Conservation (phyloP, 2,329 filamentous ascomycete species). For the Sporothrix sp. region DNA sequence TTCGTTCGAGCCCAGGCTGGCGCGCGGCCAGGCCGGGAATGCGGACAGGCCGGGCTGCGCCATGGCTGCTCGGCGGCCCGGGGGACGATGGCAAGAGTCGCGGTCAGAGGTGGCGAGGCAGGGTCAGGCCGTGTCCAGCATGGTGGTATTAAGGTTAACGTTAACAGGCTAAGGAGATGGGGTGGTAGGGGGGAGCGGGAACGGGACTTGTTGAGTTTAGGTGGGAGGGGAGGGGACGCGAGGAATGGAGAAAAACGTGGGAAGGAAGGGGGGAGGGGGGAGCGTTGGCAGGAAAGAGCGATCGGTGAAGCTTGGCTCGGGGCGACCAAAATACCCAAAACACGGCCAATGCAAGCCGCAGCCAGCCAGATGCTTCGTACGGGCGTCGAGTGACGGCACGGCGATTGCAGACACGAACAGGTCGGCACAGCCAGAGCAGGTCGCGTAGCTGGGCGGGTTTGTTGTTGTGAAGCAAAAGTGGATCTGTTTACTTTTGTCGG, state of each 20-base stretch:
- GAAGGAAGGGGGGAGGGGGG: background rate
- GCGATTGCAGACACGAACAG: too few species aligned
- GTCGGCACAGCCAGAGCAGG: too few species aligned
- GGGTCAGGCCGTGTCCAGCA: conserved; percentile 1
- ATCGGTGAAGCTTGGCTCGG: background rate
- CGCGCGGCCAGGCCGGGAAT: background rate
- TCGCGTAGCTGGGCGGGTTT: background rate
- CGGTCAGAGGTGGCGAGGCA: background rate
- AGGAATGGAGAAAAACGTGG: conserved; percentile 3
- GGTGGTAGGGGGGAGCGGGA: background rate
- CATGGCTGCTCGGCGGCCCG: background rate
- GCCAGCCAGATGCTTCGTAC: background rate
- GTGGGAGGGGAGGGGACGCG: background rate
- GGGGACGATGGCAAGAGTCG: background rate
- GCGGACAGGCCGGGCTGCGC: conserved; percentile 1
- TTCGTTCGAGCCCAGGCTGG: background rate
- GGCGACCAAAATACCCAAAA: conserved; percentile 1
- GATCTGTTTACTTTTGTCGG: conserved; percentile 15
- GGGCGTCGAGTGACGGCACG: too few species aligned
- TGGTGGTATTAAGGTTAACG: conserved; percentile 5
- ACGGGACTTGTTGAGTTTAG: background rate
- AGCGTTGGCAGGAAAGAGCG: background rate
- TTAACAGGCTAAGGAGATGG: background rate
- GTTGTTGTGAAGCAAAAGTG: conserved; percentile 8
- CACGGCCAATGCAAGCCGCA: background rate